Base-by-base conservation (phyloP, 495 filamentous ascomycete species). In the Thermochaetoides thermophila region DNA sequence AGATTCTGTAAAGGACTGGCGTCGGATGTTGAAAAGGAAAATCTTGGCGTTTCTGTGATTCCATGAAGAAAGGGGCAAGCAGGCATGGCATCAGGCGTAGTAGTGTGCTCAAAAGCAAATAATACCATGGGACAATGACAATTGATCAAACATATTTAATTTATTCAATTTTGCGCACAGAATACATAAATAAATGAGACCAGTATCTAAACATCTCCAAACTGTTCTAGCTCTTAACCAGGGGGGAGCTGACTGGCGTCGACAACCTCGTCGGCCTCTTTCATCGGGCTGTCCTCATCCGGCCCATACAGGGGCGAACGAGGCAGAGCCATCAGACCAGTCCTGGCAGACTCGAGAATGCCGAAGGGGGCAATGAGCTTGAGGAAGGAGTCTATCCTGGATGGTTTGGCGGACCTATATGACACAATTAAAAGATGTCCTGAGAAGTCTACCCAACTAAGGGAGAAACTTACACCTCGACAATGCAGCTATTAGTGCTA, bases 401-500 rank as follows among this genome's bases (percentile, higher is more conserved):
- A 67, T 9, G 85, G 87, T 60, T 97, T 97, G 37, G 89, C 89
- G 38, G 84, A 87, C 17, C 83, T 91, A 9, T 24, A 11, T 6
- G 13, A 40, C 38, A 31, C 30, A 15, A 47, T 43, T 37, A 37
- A 23, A 32, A 31, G 5, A 13, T 27, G 34, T 35, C 24, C n/a
- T 19, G 27, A 1, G 17, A 9, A 36, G 13, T 11, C 22, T 12
- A 21, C 12, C 15, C n/a, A n/a, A n/a, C n/a, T n/a, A n/a, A n/a
- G n/a, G 19, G 25, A 2, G n/a, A 17, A 32, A 75, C 81, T 69
- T 70, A 89, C 83, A 97, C 56, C 56, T 97, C 89, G 42, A 97
- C 84, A 60, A 96, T 95, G 61, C 87, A 95, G 62, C 87, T 95
- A 53, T 83, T 94, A 42, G 77, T 94, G 61, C 84, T 92, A 44